Evolutionary conservation across 305 asterid genomes (phyloP).

Genomic region (Withania somnifera): DNA sequence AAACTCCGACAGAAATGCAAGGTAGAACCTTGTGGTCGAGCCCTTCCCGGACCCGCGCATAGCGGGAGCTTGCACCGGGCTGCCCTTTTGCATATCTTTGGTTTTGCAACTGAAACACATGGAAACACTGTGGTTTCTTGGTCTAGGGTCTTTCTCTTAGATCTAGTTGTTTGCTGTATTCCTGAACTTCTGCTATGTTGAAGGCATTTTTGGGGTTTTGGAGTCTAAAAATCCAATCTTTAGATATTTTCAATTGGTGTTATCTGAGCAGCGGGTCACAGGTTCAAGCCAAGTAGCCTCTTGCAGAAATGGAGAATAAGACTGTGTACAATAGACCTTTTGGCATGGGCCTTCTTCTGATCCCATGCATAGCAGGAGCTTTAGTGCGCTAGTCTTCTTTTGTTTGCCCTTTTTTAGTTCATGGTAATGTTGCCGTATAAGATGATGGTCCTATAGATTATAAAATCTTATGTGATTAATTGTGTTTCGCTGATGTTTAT

Average conservation of each 20-base stretch:
- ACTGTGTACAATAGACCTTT: no score
- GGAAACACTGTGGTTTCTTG: neutral
- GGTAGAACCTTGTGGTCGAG: no score
- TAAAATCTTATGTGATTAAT: neutral
- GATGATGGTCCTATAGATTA: neutral
- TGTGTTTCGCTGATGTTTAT: neutral
- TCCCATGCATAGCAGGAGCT: no score
- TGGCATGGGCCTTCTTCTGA: no score
- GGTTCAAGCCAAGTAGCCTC: no score
- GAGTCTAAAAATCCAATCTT: neutral
- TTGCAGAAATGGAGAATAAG: no score
- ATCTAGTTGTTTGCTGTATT: constrained; percentile 17
- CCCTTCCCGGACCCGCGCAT: no score
- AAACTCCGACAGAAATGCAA: no score
- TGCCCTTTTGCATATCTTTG: neutral
- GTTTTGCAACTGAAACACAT: neutral
- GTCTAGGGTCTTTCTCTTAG: constrained; percentile 16
- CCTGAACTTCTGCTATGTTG: neutral
- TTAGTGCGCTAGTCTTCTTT: no score
- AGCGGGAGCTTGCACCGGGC: no score
- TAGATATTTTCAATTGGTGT: neutral
- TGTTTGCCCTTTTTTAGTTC: no score
- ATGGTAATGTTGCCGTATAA: neutral
- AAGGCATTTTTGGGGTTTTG: neutral
- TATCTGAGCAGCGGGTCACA: no score